Percentiles rank a stretch among this genome's conserved stretches.
These are phyloP conservation scores for Pythium monospermum DNA, from an alignment of 352 stramenopile species.

Conservation along the genomic window DNA sequence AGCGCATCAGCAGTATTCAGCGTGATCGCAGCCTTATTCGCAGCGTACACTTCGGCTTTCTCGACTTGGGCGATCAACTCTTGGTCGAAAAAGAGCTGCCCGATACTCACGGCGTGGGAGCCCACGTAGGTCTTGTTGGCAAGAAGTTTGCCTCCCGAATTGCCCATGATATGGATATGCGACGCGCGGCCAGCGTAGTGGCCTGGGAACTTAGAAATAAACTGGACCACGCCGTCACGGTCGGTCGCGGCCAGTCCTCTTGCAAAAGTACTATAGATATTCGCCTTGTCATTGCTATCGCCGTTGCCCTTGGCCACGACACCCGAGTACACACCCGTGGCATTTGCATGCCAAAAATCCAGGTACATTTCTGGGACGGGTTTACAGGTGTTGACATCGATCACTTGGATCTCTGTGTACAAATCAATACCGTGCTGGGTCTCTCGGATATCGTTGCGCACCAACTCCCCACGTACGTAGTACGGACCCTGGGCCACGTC, in stretches of 20 bases:
- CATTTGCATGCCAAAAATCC: conserved; percentile 6
- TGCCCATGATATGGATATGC: conserved; percentile 4
- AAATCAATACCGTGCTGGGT: background rate
- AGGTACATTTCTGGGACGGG: conserved; percentile 1
- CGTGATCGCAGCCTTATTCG: conserved; percentile 22
- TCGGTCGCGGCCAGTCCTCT: background rate
- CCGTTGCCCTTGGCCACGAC: background rate
- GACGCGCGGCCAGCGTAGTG: conserved; percentile 4
- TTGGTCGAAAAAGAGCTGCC: conserved; percentile 9
- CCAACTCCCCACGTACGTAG: conserved; percentile 1
- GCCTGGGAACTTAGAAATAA: conserved; percentile 3
- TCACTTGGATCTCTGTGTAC: conserved; percentile 1
- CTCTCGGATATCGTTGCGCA: conserved; percentile 4
- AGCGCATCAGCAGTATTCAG: conserved; percentile 19
- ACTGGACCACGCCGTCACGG: conserved; percentile 1
- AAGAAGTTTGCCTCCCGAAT: background rate
- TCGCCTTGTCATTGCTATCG: background rate
- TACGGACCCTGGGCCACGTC: conserved; percentile 4
- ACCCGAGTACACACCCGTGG: conserved; percentile 4
- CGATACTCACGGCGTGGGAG: background rate
- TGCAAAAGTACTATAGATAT: conserved; percentile 1
- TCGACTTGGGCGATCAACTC: conserved; percentile 2
- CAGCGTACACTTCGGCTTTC: background rate
- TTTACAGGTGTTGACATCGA: conserved; percentile 4
- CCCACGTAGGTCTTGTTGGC: conserved; percentile 7